phyloP scores from a whole-genome alignment of 1,284 basidiomycete genomes.

The Heliocybe sulcata region DNA sequence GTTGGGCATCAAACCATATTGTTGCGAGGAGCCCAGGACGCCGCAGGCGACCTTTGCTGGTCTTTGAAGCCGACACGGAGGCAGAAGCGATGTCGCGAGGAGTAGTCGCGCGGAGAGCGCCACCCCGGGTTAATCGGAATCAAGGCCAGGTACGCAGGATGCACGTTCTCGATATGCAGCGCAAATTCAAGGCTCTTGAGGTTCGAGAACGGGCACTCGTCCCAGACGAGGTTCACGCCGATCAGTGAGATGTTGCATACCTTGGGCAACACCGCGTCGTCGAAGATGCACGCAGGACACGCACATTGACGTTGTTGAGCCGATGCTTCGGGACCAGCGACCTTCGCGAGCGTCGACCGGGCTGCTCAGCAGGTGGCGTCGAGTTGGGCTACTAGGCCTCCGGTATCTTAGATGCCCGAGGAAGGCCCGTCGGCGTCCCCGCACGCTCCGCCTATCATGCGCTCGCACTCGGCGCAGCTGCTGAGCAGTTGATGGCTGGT shows the following conservation, averaged over 20 bases:
- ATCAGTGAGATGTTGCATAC: constrained; percentile 89
- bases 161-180: no score
- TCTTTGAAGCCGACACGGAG: no score
- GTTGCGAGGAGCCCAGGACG: no score
- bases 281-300: constrained; percentile 73
- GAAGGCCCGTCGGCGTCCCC: neutral
- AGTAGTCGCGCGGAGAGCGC: no score
- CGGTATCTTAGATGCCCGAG: neutral
- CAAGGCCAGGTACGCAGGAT: no score
- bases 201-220: no score
- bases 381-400: constrained; percentile 7
- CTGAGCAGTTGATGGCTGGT: constrained; percentile 30
- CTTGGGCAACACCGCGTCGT: constrained; percentile 79
- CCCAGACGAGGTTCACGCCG: constrained; percentile 84
- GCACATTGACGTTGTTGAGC: constrained; percentile 65
- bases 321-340: constrained; percentile 46
- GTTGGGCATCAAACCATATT: no score
- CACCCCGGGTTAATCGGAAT: no score
- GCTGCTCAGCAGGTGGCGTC: constrained; percentile 14
- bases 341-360: constrained; percentile 22
- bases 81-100: no score
- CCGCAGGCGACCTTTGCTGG: no score
- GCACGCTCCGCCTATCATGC: no score
- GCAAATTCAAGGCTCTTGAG: no score
- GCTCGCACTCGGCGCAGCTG: constrained; percentile 1